Conservation (phyloP, 202 grass and related monocot genomes). For the Alloteropsis angusta region DNA sequence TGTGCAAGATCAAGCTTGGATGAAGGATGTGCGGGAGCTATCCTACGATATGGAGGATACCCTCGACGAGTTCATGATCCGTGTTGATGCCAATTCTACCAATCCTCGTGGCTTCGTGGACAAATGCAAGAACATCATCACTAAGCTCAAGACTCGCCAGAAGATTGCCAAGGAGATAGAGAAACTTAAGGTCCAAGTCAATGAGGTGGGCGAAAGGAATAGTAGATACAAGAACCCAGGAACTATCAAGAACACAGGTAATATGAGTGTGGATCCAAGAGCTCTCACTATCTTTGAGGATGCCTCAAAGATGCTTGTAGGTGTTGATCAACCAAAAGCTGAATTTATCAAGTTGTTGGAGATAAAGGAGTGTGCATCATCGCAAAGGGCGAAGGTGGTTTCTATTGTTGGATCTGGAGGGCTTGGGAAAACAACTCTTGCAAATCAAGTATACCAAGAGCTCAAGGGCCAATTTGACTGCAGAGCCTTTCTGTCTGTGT, state of each 20-base stretch:
- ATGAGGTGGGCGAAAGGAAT: not conserved
- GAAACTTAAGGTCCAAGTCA: not conserved
- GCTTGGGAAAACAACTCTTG: not conserved
- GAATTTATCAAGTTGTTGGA: not conserved
- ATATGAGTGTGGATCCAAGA: not conserved
- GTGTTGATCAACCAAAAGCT: not conserved
- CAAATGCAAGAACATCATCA: not conserved
- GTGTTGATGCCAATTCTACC: not conserved
- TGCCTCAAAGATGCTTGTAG: not conserved
- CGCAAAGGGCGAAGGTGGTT: not conserved
- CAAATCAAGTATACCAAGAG: not conserved
- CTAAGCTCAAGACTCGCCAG: not conserved
- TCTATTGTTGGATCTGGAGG: not conserved
- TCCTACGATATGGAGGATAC: not conserved
- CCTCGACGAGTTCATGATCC: not conserved
- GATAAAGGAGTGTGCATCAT: not conserved
- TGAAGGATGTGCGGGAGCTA: not conserved
- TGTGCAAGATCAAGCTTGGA: not conserved
- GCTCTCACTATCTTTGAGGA: not conserved
- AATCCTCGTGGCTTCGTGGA: not conserved
- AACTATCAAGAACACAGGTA: not conserved
- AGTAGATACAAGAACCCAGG: not conserved
- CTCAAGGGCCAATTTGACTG: not conserved
- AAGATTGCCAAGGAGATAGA: not conserved
- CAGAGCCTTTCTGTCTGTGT: not conserved